Conservation (phyloP, 257 asterid species). For the Orobanche coerulescens region DNA sequence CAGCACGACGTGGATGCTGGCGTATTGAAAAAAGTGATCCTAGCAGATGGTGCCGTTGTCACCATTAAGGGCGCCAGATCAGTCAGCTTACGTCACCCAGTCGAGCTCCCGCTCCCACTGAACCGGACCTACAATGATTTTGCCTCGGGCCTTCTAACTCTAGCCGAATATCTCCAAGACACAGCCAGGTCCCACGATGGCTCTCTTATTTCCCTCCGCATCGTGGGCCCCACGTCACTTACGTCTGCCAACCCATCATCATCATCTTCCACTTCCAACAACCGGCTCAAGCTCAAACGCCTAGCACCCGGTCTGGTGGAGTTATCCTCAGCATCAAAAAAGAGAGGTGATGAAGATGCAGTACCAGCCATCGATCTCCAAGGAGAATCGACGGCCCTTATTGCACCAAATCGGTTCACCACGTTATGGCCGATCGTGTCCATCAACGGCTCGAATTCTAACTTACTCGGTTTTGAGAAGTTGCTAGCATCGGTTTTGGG, state of each 20-base stretch:
- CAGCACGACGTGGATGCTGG: conserved; percentile 80
- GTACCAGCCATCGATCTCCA: conserved; percentile 47
- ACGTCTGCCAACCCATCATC: conserved; percentile 66
- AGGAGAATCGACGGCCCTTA: conserved; percentile 65
- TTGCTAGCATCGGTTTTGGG: conserved; percentile 77
- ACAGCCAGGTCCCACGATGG: conserved; percentile 43
- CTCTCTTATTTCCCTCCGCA: conserved; percentile 74
- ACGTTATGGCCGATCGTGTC: conserved; percentile 81
- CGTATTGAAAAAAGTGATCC: conserved; percentile 70
- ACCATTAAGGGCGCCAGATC: conserved; percentile 96
- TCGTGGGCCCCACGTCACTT: conserved; percentile 88
- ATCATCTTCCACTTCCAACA: conserved; percentile 41
- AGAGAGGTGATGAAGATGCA: conserved; percentile 28
- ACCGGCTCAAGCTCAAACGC: conserved; percentile 80
- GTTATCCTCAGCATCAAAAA: conserved; percentile 70
- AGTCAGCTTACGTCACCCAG: conserved; percentile 81
- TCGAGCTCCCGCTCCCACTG: conserved; percentile 83
- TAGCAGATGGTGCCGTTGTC: conserved; percentile 92
- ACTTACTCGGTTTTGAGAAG: conserved; percentile 73
- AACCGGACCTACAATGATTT: conserved; percentile 49
- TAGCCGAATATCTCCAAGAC: conserved; percentile 68
- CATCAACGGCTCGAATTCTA: conserved; percentile 56
- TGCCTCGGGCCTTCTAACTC: conserved; percentile 71
- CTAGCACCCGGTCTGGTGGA: conserved; percentile 97
- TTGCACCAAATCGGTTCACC: conserved; percentile 43